A percentile compares a stretch with the other conserved stretches of the same genome.
Conservation (phyloP, 495 filamentous ascomycete genomes). For the Annulohypoxylon moriforme region DNA sequence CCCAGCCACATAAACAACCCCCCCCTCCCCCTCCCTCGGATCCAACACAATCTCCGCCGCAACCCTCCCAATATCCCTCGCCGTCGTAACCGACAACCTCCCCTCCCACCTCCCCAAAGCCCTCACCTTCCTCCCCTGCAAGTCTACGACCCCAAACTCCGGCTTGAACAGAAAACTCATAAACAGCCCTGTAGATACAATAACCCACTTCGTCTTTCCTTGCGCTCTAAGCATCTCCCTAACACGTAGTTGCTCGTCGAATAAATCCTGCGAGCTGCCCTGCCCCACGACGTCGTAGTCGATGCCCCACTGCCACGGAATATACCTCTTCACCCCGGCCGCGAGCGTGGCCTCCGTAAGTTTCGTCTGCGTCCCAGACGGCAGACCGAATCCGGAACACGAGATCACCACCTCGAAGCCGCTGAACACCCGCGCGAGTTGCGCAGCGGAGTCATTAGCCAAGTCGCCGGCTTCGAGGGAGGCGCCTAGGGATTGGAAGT, state of each 20-base stretch:
- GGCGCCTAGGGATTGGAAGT: constrained; percentile 52
- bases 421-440: constrained; percentile 59
- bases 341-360: constrained; percentile 61
- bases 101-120: constrained; percentile 69
- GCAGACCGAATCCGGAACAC: constrained; percentile 65
- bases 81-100: constrained; percentile 66
- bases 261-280: constrained; percentile 66
- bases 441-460: constrained; percentile 45
- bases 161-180: constrained; percentile 70
- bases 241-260: constrained; percentile 71
- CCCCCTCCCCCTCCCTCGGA: constrained; percentile 37
- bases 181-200: constrained; percentile 73
- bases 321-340: constrained; percentile 58
- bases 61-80: constrained; percentile 67
- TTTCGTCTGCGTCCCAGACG: constrained; percentile 63
- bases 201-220: constrained; percentile 61
- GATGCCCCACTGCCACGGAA: constrained; percentile 76
- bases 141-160: constrained; percentile 66
- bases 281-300: constrained; percentile 70
- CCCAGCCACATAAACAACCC: constrained; percentile 66
- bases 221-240: constrained; percentile 63
- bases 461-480: constrained; percentile 62
- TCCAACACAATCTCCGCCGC: constrained; percentile 63
- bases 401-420: constrained; percentile 64
- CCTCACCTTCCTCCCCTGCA: constrained; percentile 50